Base-by-base conservation (phyloP, 192 early-diverging fungal genomes). In the Coemansia sp. region DNA sequence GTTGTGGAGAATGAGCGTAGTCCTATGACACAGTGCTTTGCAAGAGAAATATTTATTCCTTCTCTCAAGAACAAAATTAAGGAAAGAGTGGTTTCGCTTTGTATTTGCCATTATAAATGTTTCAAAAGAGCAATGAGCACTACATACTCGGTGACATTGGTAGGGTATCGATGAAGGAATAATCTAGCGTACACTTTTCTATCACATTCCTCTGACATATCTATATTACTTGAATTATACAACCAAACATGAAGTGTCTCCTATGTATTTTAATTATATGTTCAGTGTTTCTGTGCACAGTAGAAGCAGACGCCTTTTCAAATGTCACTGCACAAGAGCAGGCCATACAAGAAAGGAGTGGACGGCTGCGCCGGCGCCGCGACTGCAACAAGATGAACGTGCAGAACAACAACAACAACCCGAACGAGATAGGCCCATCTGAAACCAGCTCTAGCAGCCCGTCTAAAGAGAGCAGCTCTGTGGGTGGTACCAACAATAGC, bases 341-440 rank as follows among this genome's bases (percentile, higher is more conserved):
- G 21, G 60, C n/a, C 2, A 46, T 26, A 11, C 41, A 44, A 33
- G 46, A 46, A 62, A 45, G 45, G 59, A 20, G 20, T 3, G 46
- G 48, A 36, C 62, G 62, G 24, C 48, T 44, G 23, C 30, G 26
- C 45, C 21, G 43, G 6, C 62, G 62, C 20, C 62, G 62, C 49
- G 62, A 64, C 48, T 64, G 62, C 48, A 53, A 35, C 10, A 66
- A 66, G 43, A 9, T 51, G 18, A 56, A 59, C 5, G 23, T 59
- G 24, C 43, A 60, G 11, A 48, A 44, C 21, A 53, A 20, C 34
- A n/a, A n/a, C n/a, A 46, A 49, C 0, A 60, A 30, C 51, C 9
- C 12, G 12, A 45, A 45, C 23, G 53, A 58, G 5, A 59, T 58
- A 46, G 23, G 6, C 35, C 26, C 33, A 24, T 26, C n/a, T 21